Evolutionary conservation across 352 stramenopile species (phyloP), one percentile per base, ranked within the genome.

Genomic region (Phytopythium cucurbitacearum): DNA sequence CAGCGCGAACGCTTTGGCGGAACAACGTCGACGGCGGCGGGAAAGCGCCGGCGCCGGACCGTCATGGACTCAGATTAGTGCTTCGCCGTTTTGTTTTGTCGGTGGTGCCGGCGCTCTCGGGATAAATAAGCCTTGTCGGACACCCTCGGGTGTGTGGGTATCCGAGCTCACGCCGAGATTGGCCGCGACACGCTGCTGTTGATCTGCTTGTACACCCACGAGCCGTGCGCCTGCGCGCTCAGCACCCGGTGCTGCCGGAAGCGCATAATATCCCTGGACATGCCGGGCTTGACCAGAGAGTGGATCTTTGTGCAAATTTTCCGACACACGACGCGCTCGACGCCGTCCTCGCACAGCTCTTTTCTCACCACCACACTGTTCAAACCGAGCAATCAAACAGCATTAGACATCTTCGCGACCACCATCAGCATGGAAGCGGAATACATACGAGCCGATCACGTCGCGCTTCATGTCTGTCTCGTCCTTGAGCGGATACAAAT

Each of bases 231-330:
- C 36, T 67, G 54, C n/a, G 63, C 63, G n/a, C 63, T 59, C 59
- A 67, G 62, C 16, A 64, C 66, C 41, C 64, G 67, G 5, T 53
- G 64, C 59, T 67, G 53, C n/a, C 59, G 57, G 33, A 71, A 71
- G 1, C 63, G 59, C 3, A 42, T 54, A 52, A 67, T 64, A 13
- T 67, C 59, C 3, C 59, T 40, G 15, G 63, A 64, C 34, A 71
- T 28, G 32, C 60, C 51, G 1, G 50, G 42, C 59, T 61, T 40
- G 13, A 40, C 60, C 3, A 21, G 59, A 5, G 52, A 66, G 53
- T 72, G 60, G 28, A 72, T 52, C 52, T 73, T 73, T 3, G 65
- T 73, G 57, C 65, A 69, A 44, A 73, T 67, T 13, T 53, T 67
- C 16, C 65, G 65, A 49, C 56, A 65, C 21, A 73, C 61, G 10